Conservation (phyloP, 2,329 filamentous ascomycete species). For the Xylariaceae sp. region DNA sequence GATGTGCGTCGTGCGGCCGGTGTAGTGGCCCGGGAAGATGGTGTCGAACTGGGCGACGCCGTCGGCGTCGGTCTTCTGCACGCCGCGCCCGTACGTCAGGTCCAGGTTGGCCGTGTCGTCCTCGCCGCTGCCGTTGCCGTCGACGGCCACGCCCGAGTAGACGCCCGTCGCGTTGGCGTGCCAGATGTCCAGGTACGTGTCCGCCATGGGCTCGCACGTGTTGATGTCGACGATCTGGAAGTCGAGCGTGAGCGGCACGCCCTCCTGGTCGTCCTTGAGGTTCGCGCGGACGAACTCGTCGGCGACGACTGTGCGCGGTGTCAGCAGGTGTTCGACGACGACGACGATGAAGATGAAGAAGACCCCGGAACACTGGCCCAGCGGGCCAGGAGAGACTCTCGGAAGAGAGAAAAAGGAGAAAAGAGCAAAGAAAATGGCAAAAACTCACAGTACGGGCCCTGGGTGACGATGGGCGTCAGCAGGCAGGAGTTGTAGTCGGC, state of each 20-base stretch:
- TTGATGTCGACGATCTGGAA: conserved; percentile 46
- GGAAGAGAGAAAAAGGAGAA: too few species aligned
- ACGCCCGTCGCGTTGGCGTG: conserved; percentile 7
- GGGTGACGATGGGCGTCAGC: conserved; percentile 43
- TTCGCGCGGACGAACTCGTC: conserved; percentile 43
- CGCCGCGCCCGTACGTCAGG: conserved; percentile 7
- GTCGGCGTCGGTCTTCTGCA: conserved; percentile 5
- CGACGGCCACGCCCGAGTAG: conserved; percentile 5
- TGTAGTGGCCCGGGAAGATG: conserved; percentile 9
- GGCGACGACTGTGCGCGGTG: conserved; percentile 28
- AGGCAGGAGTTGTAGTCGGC: conserved; percentile 37
- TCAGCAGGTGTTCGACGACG: background rate
- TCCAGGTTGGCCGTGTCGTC: background rate
- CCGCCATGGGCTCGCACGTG: conserved; percentile 42
- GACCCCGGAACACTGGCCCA: too few species aligned
- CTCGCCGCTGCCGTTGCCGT: background rate
- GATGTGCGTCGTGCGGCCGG: conserved; percentile 7
- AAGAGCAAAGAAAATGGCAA: too few species aligned
- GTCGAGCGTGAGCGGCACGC: conserved; percentile 41
- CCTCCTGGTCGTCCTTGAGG: conserved; percentile 37
- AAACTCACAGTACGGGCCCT: conserved; percentile 43
- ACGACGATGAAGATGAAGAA: too few species aligned
- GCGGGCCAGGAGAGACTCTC: too few species aligned
- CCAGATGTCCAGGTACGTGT: conserved; percentile 46
- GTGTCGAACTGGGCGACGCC: conserved; percentile 7